Conservation (phyloP, 1,284 basidiomycete species). For the Stygiomarasmius scandens region DNA sequence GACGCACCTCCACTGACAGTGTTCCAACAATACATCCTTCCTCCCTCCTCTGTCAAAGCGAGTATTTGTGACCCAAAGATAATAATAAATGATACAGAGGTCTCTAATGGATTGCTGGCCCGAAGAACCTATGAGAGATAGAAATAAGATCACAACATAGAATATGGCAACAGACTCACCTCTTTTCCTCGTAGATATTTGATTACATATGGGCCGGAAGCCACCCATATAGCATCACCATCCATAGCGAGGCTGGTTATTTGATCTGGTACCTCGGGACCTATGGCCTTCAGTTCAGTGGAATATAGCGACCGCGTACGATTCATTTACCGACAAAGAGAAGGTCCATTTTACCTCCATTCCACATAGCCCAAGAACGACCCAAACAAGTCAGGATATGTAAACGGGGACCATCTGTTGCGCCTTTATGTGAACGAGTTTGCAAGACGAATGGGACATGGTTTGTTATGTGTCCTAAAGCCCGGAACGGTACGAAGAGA, state of each 20-base stretch:
- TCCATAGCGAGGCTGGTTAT: constrained; percentile 84
- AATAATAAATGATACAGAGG: constrained; percentile 60
- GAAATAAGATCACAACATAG: constrained; percentile 15
- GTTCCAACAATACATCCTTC: constrained; percentile 84
- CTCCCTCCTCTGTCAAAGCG: constrained; percentile 80
- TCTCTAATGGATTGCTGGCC: constrained; percentile 65
- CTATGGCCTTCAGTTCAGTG: constrained; percentile 42
- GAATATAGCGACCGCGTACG: neutral
- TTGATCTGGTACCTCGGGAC: constrained; percentile 73
- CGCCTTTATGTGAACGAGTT: constrained; percentile 85
- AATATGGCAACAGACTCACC: constrained; percentile 43
- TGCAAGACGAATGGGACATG: constrained; percentile 90
- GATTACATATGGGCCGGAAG: constrained; percentile 71
- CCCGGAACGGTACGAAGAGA: constrained; percentile 94
- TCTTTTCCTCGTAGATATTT: constrained; percentile 90
- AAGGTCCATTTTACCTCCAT: constrained; percentile 89
- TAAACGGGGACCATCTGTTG: constrained; percentile 79
- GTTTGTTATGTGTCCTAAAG: constrained; percentile 91
- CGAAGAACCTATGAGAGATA: constrained; percentile 46
- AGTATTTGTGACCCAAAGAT: constrained; percentile 84
- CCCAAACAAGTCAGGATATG: constrained; percentile 91
- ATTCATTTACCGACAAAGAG: constrained; percentile 85
- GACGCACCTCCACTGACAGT: constrained; percentile 57
- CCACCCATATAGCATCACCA: constrained; percentile 85
- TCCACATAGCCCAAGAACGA: constrained; percentile 95